A percentile compares a stretch with the other conserved stretches of the same genome.
These are phyloP conservation scores for Alternaria sp. DNA, from an alignment of 2,329 filamentous ascomycete genomes.

Conservation along the genomic window DNA sequence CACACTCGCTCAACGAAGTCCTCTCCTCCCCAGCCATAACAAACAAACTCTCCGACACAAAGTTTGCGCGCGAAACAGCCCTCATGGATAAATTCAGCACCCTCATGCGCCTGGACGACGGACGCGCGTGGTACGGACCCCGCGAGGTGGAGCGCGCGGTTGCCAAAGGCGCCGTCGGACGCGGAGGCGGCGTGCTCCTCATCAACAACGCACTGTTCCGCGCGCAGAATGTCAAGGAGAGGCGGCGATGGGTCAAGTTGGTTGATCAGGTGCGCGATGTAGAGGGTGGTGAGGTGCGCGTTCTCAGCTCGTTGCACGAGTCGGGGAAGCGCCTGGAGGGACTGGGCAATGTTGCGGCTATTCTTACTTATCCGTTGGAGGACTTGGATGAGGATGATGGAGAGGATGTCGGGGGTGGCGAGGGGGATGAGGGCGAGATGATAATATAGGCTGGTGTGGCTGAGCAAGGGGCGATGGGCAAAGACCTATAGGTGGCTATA, in stretches of 20 bases:
- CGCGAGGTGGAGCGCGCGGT: constrained; percentile 84
- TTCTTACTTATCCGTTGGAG: constrained; percentile 86
- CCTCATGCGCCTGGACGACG: constrained; percentile 82
- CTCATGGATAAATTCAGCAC: constrained; percentile 86
- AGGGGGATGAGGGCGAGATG: constrained; percentile 32
- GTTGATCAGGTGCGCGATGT: constrained; percentile 85
- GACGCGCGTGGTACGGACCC: constrained; percentile 89
- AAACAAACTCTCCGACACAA: constrained; percentile 81
- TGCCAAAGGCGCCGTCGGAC: constrained; percentile 85
- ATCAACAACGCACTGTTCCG: constrained; percentile 90
- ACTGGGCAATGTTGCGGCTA: constrained; percentile 86
- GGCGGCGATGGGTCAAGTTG: constrained; percentile 82
- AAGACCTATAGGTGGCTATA: not conserved
- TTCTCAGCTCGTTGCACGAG: constrained; percentile 94
- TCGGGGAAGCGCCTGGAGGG: constrained; percentile 86
- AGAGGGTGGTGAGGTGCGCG: constrained; percentile 84
- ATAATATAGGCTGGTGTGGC: constrained; percentile 28
- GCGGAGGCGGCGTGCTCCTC: constrained; percentile 83
- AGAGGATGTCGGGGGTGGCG: constrained; percentile 24
- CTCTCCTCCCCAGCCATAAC: constrained; percentile 82
- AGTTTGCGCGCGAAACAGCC: constrained; percentile 83
- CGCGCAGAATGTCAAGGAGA: constrained; percentile 77
- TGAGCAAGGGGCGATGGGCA: not conserved
- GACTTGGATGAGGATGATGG: constrained; percentile 75
- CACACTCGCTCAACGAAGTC: constrained; percentile 88